These are phyloP conservation scores for Triticum dicoccoides DNA, from an alignment of 176 grass and related monocot genomes.

Conservation along the genomic window DNA sequence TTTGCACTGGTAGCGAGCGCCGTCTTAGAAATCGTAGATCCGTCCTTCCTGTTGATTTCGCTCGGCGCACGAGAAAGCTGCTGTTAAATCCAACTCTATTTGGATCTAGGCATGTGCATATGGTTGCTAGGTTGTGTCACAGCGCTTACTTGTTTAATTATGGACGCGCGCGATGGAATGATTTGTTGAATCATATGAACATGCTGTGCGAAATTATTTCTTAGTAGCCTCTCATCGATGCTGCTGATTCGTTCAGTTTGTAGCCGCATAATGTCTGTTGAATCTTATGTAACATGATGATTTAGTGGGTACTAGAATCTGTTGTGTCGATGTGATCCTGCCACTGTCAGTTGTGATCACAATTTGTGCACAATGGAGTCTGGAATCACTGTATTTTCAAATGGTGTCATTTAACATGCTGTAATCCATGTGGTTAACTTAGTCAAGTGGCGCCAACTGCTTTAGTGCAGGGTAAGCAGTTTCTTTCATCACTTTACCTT, in stretches of 20 bases:
- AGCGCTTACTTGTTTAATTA: not conserved
- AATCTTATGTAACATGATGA: not conserved
- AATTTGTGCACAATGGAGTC: not conserved
- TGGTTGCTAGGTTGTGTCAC: too few species aligned
- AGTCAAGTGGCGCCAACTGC: not conserved
- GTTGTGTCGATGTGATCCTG: not conserved
- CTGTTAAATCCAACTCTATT: not conserved
- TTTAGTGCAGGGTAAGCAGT: not conserved
- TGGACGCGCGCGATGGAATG: not conserved
- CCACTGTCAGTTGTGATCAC: too few species aligned
- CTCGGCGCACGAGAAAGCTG: not conserved
- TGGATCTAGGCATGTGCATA: conserved; percentile 1
- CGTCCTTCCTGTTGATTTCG: not conserved
- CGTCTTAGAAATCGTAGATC: not conserved
- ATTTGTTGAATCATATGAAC: not conserved
- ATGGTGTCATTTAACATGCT: not conserved
- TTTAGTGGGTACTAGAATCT: not conserved
- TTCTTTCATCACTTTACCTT: not conserved
- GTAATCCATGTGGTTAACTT: not conserved
- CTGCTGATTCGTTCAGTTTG: not conserved
- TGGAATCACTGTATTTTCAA: not conserved
- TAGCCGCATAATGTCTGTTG: not conserved
- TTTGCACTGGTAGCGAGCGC: not conserved
- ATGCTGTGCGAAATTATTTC: not conserved
- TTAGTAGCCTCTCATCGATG: not conserved